Evolutionary conservation across 192 early-diverging fungal species (phyloP).

Genomic region (Rhizophagus prolifer): DNA sequence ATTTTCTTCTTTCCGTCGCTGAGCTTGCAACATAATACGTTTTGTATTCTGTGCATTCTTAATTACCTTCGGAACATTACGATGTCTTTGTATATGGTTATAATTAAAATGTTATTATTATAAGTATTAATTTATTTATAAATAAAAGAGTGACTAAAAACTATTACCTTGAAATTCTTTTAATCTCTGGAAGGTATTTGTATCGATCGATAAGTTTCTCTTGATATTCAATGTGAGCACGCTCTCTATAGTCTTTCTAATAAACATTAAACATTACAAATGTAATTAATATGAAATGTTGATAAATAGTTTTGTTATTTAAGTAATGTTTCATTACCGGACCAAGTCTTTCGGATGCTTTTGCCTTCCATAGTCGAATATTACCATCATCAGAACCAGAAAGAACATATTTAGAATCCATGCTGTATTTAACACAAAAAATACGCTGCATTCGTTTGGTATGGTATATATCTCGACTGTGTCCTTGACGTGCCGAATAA

Average conservation of each 20-base stretch:
- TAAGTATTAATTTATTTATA: not conserved
- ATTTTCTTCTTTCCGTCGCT: constrained; percentile 89
- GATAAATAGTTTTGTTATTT: not conserved
- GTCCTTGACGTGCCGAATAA: constrained; percentile 76
- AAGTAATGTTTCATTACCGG: constrained; percentile 23
- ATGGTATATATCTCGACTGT: constrained; percentile 92
- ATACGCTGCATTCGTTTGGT: constrained; percentile 98
- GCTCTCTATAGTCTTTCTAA: constrained; percentile 71
- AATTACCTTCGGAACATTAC: constrained; percentile 83
- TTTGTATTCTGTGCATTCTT: constrained; percentile 78
- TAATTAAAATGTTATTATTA: not conserved
- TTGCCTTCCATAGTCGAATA: constrained; percentile 94
- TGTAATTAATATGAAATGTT: not conserved
- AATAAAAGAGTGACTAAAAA: not conserved
- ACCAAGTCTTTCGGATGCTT: constrained; percentile 85
- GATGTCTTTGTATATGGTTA: constrained; percentile 57
- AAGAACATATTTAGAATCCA: constrained; percentile 93
- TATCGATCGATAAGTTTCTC: constrained; percentile 92
- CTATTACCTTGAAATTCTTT: constrained; percentile 57
- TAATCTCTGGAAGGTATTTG: constrained; percentile 87
- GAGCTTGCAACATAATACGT: constrained; percentile 75
- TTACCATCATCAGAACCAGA: constrained; percentile 98
- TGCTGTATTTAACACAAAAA: constrained; percentile 88
- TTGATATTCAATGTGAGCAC: constrained; percentile 73
- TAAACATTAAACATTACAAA: not conserved